Evolutionary conservation across 306 rosid species (phyloP), one percentile per base, ranked within the genome.

Genomic region (Cicer arietinum): DNA sequence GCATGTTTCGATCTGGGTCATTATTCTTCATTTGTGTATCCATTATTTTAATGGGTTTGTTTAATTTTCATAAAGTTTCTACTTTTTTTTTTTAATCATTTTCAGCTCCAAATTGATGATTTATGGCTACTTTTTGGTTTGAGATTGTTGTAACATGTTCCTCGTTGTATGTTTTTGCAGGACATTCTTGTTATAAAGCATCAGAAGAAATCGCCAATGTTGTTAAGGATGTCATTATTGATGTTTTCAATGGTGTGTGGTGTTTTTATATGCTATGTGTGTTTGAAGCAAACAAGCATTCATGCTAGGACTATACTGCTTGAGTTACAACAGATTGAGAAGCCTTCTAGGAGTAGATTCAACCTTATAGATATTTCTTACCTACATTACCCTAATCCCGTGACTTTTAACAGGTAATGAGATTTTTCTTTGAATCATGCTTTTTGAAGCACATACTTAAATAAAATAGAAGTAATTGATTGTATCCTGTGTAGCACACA

Each of bases 181-280:
- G 94, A 91, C 68, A 65, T 84, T 79, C 79, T 88, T 41, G 77
- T 79, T 22, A 61, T 90, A 77, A 94, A 88, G 79, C 79, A 96
- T 79, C 87, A 84, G 1, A 94, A 91, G 91, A 91, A 86, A 79
- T 88, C 96, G 47, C 90, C 91, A 7, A 30, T 91, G 58, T 47
- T 91, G 22, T 80, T 84, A 51, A 90, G 90, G 85, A 90, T 88
- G 87, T 67, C 81, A 43, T 86, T 94, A 51, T 77, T 94, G 66
- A 69, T 90, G 75, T 88, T 94, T 80, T 86, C 97, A 42, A 84
- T 85, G 92, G 85, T 79, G 13, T 91, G 86, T 53, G 90, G 98
- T 25, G 86, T 94, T 81, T 91, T 87, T 57, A 85, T 88, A 54
- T 91, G 91, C 81, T 87, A 77, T 68, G 80, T 82, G 11, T 90